These are phyloP conservation scores for Lenwebbia sp. DNA, from an alignment of 345 rosid genomes.

Conservation along the genomic window DNA sequence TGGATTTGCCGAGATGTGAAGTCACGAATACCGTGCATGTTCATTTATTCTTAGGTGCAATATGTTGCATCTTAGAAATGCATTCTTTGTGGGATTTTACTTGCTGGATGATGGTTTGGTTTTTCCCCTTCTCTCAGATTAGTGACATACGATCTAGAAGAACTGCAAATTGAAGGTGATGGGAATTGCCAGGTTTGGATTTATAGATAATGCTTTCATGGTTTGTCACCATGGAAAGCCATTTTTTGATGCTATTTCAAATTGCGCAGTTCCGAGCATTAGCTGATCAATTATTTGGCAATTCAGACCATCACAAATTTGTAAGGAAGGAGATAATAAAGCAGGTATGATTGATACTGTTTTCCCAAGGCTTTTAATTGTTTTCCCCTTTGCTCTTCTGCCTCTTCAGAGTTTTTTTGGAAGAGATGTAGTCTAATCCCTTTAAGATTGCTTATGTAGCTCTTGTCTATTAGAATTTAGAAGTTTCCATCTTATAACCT, in stretches of 20 bases:
- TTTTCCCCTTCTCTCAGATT: conserved; percentile 33
- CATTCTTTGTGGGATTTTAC: neutral
- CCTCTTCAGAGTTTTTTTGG: neutral
- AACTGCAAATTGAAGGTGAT: conserved; percentile 87
- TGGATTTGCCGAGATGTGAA: neutral
- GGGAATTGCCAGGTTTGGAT: conserved; percentile 86
- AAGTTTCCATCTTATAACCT: neutral
- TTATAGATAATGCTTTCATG: neutral
- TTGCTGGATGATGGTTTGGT: neutral
- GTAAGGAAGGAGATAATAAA: conserved; percentile 70
- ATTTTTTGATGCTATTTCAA: neutral
- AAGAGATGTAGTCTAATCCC: neutral
- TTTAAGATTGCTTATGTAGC: neutral
- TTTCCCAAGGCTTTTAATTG: neutral
- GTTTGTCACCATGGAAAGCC: neutral
- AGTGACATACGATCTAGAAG: conserved; percentile 73
- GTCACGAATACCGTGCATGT: neutral
- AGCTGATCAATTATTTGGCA: conserved; percentile 85
- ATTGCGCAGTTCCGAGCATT: conserved; percentile 76
- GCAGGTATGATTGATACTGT: conserved; percentile 42
- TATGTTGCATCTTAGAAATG: neutral
- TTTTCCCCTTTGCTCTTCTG: neutral
- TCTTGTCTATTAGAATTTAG: neutral
- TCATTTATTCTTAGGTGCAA: neutral
- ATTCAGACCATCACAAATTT: conserved; percentile 72